A percentile compares a stretch with the other conserved stretches of the same genome.
Evolutionary conservation across 345 rosid species (phyloP).

Genomic region (Camelina hispida): DNA sequence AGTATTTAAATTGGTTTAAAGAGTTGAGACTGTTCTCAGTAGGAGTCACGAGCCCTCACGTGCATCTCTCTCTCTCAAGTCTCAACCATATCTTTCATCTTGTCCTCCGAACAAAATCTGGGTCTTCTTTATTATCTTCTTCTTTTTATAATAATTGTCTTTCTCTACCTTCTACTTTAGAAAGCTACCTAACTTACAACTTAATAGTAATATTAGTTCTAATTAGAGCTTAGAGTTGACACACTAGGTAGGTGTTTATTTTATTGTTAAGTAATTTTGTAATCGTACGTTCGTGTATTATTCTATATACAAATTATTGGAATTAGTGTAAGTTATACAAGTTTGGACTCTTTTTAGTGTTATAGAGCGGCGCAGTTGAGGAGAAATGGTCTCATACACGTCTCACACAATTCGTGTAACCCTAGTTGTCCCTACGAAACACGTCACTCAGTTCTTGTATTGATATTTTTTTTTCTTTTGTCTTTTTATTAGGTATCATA

Average conservation of each 20-base stretch:
- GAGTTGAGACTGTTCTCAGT: conserved; percentile 35
- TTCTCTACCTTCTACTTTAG: conserved; percentile 6
- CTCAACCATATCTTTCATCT: conserved; percentile 32
- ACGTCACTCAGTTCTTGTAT: conserved; percentile 36
- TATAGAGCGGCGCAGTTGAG: conserved; percentile 42
- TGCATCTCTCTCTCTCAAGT: conserved; percentile 27
- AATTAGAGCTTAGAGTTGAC: conserved; percentile 25
- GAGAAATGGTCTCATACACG: conserved; percentile 46
- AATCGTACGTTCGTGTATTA: conserved; percentile 30
- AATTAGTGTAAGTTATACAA: not conserved
- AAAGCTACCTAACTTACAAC: not conserved
- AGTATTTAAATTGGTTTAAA: conserved; percentile 23
- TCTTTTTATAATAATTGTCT: conserved; percentile 8
- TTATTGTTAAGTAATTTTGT: conserved; percentile 17
- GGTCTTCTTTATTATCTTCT: not conserved
- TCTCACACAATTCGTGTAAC: conserved; percentile 38
- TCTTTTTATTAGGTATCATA: conserved; percentile 35
- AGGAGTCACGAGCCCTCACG: conserved; percentile 43
- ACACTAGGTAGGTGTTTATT: conserved; percentile 19
- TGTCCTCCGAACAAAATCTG: conserved; percentile 42
- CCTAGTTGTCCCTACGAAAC: conserved; percentile 42
- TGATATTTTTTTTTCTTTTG: not conserved
- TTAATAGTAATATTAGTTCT: not conserved
- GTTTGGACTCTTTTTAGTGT: conserved; percentile 11
- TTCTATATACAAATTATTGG: not conserved